phyloP scores from a whole-genome alignment of 2,329 filamentous ascomycete genomes.

The Aspergillus tamarii region DNA sequence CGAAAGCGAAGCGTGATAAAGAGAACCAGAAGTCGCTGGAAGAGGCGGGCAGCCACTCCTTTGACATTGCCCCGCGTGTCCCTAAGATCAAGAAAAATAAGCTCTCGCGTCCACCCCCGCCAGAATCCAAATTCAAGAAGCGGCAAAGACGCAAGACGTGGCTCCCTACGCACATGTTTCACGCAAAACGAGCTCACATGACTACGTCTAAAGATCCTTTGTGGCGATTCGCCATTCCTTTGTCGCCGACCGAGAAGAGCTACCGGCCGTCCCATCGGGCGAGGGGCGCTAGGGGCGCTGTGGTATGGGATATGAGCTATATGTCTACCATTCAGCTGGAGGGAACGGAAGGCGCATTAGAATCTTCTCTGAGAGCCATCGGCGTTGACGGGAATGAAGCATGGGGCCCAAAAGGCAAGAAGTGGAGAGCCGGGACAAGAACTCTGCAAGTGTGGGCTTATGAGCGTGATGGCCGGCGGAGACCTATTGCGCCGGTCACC shows the following conservation, averaged over 20 bases:
- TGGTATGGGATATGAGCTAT: slow-evolving; percentile 95
- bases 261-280: slow-evolving; percentile 87
- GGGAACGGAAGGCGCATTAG: slow-evolving; percentile 66
- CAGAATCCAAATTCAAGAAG: slow-evolving; percentile 75
- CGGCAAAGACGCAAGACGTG: slow-evolving; percentile 88
- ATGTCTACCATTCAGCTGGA: slow-evolving; percentile 82
- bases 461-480: slow-evolving; percentile 56
- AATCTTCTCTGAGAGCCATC: slow-evolving; percentile 67
- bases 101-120: slow-evolving; percentile 66
- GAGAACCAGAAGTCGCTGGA: slow-evolving; percentile 27
- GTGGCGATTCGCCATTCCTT: slow-evolving; percentile 87
- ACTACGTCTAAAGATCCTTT: slow-evolving; percentile 74
- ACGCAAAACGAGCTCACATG: slow-evolving; percentile 90
- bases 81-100: slow-evolving; percentile 72
- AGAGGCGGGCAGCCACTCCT: slow-evolving; percentile 33
- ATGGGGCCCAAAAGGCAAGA: slow-evolving; percentile 66
- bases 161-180: slow-evolving; percentile 93
- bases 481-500: slow-evolving; percentile 71
- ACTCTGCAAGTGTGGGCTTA: slow-evolving; percentile 61
- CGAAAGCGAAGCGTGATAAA: slow-evolving; percentile 48
- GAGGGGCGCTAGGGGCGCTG: slow-evolving; percentile 71
- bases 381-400: slow-evolving; percentile 62
- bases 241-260: slow-evolving; percentile 85
- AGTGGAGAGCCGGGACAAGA: slow-evolving; percentile 70
- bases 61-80: slow-evolving; percentile 43